A percentile compares a stretch with the other conserved stretches of the same genome.
Conservation (phyloP, 2,329 filamentous ascomycete genomes). For the Colletotrichum cereale region DNA sequence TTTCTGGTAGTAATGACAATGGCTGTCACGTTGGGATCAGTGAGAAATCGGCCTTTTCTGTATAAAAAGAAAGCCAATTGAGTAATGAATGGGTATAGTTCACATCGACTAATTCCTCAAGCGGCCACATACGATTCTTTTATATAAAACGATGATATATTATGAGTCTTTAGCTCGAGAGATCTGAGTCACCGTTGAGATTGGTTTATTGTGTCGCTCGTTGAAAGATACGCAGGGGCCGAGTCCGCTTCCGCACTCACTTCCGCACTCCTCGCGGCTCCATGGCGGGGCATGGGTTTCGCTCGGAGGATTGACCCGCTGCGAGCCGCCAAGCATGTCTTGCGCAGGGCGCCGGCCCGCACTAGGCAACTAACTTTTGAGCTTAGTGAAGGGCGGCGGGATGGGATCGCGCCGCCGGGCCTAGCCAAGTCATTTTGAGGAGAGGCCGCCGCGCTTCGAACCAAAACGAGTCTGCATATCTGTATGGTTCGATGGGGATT, state of each 20-base stretch:
- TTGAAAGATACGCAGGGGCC: background rate
- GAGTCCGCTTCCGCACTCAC: background rate
- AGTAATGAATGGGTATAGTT: background rate
- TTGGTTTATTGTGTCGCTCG: background rate
- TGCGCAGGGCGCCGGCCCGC: background rate
- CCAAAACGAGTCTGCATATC: background rate
- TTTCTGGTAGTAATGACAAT: background rate
- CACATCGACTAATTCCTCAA: no score
- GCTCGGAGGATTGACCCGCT: background rate
- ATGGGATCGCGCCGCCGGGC: background rate
- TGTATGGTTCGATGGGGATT: no score
- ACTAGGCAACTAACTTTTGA: background rate
- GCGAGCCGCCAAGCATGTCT: constrained; percentile 6
- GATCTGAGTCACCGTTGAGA: background rate
- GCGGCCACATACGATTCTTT: background rate
- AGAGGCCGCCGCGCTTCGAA: background rate
- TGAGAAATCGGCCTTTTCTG: background rate
- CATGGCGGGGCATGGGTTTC: background rate
- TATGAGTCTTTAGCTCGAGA: background rate
- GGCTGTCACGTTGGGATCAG: no score
- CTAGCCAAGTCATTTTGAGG: background rate
- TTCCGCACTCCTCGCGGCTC: background rate
- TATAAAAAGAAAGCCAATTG: background rate
- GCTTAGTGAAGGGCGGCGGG: constrained; percentile 2
- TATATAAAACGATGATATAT: background rate